Base-by-base conservation (phyloP, 2,329 filamentous ascomycete species). In the Fusarium lyarnte region DNA sequence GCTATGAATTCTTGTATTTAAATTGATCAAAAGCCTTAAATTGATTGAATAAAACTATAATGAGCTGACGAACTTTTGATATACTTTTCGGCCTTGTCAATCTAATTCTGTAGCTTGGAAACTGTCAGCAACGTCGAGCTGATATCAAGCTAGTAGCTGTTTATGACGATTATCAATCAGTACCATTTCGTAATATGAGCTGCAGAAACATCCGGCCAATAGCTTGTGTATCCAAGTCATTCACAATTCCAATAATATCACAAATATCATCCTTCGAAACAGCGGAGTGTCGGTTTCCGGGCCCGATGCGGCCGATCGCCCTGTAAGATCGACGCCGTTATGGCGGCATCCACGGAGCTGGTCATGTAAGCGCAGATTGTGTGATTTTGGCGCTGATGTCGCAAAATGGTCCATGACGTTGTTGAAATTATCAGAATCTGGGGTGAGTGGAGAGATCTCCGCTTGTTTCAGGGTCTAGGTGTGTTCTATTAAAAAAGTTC, bases 361-460 rank as follows among this genome's bases (percentile, higher is more conserved):
- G 52, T 63, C 49, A 36, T 49, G 47, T 52, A 61, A 55, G 54
- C 39, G 31, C 27, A 53, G 47, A 76, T 77, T 77, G 75, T 77
- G 75, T 76, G 72, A 77, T 77, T 77, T 77, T 77, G 72, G 75
- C 66, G 70, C 68, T 59, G 46, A 76, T 77, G 75, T 77, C 66
- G 75, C 53, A 39, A 42, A 62, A 31, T 31, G 25, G 33, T n/a
- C 47, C 59, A 74, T 77, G 75, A 77, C 69, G 73, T 69, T 57
- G 27, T 41, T 41, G 16, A 25, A 38, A 16, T 54, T 61, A 46
- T 17, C 23, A 53, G 25, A 74, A 58, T 69, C 69, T 52, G 58
- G 75, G 74, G 74, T 76, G 74, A 64, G 65, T 69, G 62, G 71
- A 54, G 53, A 52, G 54, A 63, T 65, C 57, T 46, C 70, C 58